A percentile compares a stretch with the other conserved stretches of the same genome.
Evolutionary conservation across 371 early-diverging fungal genomes (phyloP).

Genomic region (Mucor indicus): DNA sequence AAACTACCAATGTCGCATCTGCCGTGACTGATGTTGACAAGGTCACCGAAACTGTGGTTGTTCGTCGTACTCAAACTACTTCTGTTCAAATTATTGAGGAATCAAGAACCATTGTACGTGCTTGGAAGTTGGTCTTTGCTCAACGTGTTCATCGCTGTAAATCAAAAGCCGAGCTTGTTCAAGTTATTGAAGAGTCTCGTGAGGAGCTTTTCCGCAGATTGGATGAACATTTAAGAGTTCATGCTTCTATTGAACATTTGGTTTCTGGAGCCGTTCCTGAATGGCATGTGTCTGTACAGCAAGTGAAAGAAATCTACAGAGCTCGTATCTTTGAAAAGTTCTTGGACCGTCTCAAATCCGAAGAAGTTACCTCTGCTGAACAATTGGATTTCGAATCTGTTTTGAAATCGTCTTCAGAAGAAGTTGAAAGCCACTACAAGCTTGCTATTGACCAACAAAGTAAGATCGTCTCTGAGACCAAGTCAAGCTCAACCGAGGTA

Average conservation of each 20-base stretch:
- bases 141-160: slow-evolving; percentile 28
- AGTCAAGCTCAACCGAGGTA: neutral
- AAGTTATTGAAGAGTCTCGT: slow-evolving; percentile 30
- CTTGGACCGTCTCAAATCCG: slow-evolving; percentile 17
- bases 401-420: slow-evolving; percentile 17
- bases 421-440: slow-evolving; percentile 23
- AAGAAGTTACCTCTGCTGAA: slow-evolving; percentile 8
- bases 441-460: slow-evolving; percentile 15
- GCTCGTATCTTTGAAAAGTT: slow-evolving; percentile 31
- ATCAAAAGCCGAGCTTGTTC: slow-evolving; percentile 21
- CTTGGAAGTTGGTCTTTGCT: slow-evolving; percentile 37
- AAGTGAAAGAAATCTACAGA: slow-evolving; percentile 35
- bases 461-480: slow-evolving; percentile 3
- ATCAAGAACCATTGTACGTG: slow-evolving; percentile 27
- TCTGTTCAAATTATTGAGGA: slow-evolving; percentile 26
- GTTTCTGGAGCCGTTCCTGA: slow-evolving; percentile 21
- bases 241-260: slow-evolving; percentile 21
- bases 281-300: slow-evolving; percentile 29
- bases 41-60: slow-evolving; percentile 8
- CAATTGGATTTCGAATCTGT: slow-evolving; percentile 23
- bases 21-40: slow-evolving; percentile 17
- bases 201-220: slow-evolving; percentile 28
- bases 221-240: slow-evolving; percentile 29
- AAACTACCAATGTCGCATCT: neutral
- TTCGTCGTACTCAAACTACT: slow-evolving; percentile 16